Evolutionary conservation across 139 green algal genomes (phyloP).

Genomic region (Pseudopediastrum boryanum): DNA sequence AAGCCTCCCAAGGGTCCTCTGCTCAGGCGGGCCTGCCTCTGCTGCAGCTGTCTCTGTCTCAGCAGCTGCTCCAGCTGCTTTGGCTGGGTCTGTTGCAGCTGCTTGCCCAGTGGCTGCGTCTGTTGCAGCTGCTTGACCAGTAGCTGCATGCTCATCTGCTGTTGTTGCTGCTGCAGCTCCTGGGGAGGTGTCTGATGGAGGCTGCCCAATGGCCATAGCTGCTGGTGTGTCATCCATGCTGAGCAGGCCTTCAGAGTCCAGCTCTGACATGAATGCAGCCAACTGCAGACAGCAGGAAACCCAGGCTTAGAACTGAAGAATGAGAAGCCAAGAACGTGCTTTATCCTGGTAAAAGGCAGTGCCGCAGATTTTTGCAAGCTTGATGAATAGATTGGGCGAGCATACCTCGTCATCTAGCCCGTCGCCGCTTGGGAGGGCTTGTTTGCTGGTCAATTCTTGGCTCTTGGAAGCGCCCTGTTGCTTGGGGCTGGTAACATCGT

Average conservation of each 20-base stretch:
- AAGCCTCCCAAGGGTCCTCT: conserved; percentile 67
- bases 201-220: not conserved
- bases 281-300: conserved; percentile 51
- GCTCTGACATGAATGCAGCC: conserved; percentile 74
- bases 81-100: not conserved
- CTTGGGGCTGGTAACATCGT: not conserved
- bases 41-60: not conserved
- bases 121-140: not conserved
- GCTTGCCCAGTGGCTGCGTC: not conserved
- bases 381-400: not conserved
- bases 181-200: not conserved
- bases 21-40: conserved; percentile 41
- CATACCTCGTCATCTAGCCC: not conserved
- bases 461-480: not conserved
- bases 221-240: conserved; percentile 6
- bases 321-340: not conserved
- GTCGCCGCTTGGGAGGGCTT: not conserved
- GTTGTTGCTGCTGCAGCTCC: conserved; percentile 2
- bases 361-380: not conserved
- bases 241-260: conserved; percentile 78
- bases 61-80: not conserved
- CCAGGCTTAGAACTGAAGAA: not conserved
- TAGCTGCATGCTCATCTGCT: conserved; percentile 2
- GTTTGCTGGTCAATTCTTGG: not conserved
- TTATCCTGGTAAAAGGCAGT: not conserved